Conservation (phyloP, 139 green algal species). For the Tetratostichococcus sp. region DNA sequence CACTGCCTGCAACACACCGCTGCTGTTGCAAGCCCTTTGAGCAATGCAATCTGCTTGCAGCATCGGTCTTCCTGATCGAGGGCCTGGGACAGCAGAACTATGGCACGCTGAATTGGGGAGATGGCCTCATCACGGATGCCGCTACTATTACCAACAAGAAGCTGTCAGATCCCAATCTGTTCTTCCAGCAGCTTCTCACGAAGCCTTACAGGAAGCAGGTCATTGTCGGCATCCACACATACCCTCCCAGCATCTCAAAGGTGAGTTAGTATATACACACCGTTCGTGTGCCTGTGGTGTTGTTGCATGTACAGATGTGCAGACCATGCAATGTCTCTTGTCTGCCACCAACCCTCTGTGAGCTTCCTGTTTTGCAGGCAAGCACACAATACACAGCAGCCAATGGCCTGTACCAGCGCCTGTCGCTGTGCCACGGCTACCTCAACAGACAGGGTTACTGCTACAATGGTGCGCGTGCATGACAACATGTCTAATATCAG, state of each 20-base stretch:
- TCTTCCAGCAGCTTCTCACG: slow-evolving; percentile 37
- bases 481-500: background rate
- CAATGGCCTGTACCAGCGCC: slow-evolving; percentile 12
- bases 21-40: too few species aligned
- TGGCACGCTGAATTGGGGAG: slow-evolving; percentile 26
- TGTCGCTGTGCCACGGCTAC: slow-evolving; percentile 29
- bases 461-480: background rate
- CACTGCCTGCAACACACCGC: too few species aligned
- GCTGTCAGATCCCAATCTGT: slow-evolving; percentile 38
- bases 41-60: too few species aligned
- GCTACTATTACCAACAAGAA: slow-evolving; percentile 2
- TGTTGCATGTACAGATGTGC: too few species aligned
- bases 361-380: background rate
- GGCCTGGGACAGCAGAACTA: slow-evolving; percentile 14
- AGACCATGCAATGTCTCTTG: too few species aligned
- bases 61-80: slow-evolving; percentile 4
- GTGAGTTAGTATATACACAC: background rate
- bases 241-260: slow-evolving; percentile 23
- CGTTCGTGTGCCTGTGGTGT: too few species aligned
- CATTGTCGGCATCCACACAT: slow-evolving; percentile 39
- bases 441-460: slow-evolving; percentile 39
- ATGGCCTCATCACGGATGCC: slow-evolving; percentile 20
- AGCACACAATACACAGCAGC: background rate
- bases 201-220: slow-evolving; percentile 41
- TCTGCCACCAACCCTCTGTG: too few species aligned